Evolutionary conservation across 768 basidiomycete genomes (phyloP), one percentile per base, ranked within the genome.

Genomic region (Agrocybe chaxingu): DNA sequence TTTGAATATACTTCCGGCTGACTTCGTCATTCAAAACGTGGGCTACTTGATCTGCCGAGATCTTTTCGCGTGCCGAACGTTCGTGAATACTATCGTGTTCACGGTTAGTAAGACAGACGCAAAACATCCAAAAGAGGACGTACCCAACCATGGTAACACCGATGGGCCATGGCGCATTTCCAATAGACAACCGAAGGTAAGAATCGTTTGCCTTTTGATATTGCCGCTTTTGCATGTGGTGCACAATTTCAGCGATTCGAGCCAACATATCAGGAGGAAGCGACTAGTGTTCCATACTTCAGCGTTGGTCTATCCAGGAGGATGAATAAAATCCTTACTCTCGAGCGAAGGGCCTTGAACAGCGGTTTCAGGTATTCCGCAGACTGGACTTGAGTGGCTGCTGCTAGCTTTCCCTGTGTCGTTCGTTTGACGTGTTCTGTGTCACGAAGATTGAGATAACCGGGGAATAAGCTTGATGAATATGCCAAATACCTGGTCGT

Each of bases 131-230:
- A 13, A 38, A 49, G 16, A 37, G 29, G 8, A 75, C 85, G 35
- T 69, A 93, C 92, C 93, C 95, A 72, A 98, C 97, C 89, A 96
- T 96, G 53, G 97, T 99, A 7, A 99, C 97, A 38, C 97, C 97
- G 62, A 99, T 99, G 1, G 97, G 97, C 97, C 97, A 99, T 2
- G 97, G 95, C 0, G 97, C 96, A 61, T 97, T 99, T 32, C 97
- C 97, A 56, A 99, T 99, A 4, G 92, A 94, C 35, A 99, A 74
- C 6, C 97, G 88, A 18, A 99, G 82, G 66, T 99, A 99, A 0
- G 95, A 87, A 64, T 99, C 97, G 61, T 98, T 99, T 2, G 97
- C 96, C 48, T 77, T 81, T 66, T 98, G 93, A 59, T 99, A 99
- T 66, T 95, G 85, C 29, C 97, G 86, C 56, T 82, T 87, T 66